These are phyloP conservation scores for Rhododendron mucronatum DNA, from an alignment of 148 eudicot species.

Conservation along the genomic window DNA sequence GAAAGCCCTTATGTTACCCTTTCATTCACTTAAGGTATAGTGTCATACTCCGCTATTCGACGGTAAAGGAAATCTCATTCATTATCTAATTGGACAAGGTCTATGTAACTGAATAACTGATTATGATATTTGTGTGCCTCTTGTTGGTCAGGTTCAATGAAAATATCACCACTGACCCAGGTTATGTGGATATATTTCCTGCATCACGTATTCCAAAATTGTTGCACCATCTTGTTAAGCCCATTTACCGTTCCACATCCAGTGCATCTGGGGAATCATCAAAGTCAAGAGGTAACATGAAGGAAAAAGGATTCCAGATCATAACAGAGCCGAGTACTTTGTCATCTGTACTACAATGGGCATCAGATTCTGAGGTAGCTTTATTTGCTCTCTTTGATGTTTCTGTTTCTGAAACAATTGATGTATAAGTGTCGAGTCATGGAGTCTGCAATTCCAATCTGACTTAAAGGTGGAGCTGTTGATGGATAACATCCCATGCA, in stretches of 20 bases:
- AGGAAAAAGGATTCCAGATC: slow-evolving; percentile 72
- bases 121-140: background rate
- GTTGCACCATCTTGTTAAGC: slow-evolving; percentile 65
- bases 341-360: slow-evolving; percentile 68
- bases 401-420: slow-evolving; percentile 1
- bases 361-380: slow-evolving; percentile 74
- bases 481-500: background rate
- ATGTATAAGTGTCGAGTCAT: background rate
- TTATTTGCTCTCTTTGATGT: slow-evolving; percentile 10
- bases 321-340: slow-evolving; percentile 57
- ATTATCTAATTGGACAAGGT: background rate
- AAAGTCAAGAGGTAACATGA: slow-evolving; percentile 24
- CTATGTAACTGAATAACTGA: slow-evolving; percentile 5
- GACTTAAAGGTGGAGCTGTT: background rate
- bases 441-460: background rate
- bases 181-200: slow-evolving; percentile 89
- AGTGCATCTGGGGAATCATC: slow-evolving; percentile 25
- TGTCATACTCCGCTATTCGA: background rate
- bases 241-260: slow-evolving; percentile 47
- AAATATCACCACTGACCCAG: slow-evolving; percentile 78
- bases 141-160: slow-evolving; percentile 57
- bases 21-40: background rate
- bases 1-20: background rate
- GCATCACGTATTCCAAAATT: slow-evolving; percentile 66
- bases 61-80: background rate